phyloP scores from a whole-genome alignment of 495 filamentous ascomycete genomes.

The Talaromyces adpressus region DNA sequence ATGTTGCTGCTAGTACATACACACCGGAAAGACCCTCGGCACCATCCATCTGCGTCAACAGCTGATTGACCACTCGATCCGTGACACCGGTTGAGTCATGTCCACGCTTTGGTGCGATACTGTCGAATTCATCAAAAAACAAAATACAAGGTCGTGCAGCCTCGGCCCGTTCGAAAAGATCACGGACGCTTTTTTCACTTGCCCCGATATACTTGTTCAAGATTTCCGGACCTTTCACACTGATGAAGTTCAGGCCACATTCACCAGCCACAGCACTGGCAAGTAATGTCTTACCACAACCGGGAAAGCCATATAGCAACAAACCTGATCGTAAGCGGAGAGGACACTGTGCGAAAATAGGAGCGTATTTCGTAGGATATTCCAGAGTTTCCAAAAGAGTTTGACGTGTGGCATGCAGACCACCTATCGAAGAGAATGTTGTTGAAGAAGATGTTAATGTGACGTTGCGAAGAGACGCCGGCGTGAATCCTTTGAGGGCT shows the following conservation, averaged over 20 bases:
- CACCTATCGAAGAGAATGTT: constrained; percentile 85
- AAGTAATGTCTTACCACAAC: constrained; percentile 91
- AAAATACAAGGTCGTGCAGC: constrained; percentile 87
- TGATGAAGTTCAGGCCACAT: constrained; percentile 96
- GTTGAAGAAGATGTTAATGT: constrained; percentile 84
- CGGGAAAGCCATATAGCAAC: constrained; percentile 88
- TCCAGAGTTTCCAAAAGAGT: constrained; percentile 89
- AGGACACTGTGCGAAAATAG: constrained; percentile 93
- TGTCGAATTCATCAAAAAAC: constrained; percentile 98
- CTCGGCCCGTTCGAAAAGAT: constrained; percentile 86
- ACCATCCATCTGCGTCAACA: constrained; percentile 98
- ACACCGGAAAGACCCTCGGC: constrained; percentile 91
- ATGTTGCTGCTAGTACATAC: constrained; percentile 91
- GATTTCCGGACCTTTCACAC: constrained; percentile 95
- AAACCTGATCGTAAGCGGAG: constrained; percentile 87
- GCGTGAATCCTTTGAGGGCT: constrained; percentile 87
- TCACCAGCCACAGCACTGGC: constrained; percentile 92
- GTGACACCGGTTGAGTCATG: constrained; percentile 96
- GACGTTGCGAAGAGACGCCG: constrained; percentile 87
- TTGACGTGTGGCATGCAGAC: constrained; percentile 74
- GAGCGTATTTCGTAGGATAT: constrained; percentile 96
- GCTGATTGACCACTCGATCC: constrained; percentile 96
- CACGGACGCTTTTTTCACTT: constrained; percentile 87
- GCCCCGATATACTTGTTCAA: constrained; percentile 98
- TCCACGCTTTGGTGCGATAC: constrained; percentile 92